Conservation (phyloP, 2,329 filamentous ascomycete species). For the Stagonosporopsis chrysanthemi region DNA sequence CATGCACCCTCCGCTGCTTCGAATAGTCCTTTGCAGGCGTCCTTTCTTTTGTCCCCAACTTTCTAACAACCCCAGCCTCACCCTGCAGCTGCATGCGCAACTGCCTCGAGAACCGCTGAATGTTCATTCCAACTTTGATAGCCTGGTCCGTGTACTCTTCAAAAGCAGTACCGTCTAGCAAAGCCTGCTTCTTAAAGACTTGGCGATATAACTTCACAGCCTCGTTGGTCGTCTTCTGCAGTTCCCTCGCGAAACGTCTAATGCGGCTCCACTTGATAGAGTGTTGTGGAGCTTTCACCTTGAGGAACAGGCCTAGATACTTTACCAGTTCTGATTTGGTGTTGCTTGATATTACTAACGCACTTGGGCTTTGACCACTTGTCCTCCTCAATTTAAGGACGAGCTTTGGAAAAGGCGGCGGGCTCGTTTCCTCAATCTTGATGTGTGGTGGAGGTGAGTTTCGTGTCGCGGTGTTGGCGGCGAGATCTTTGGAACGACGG, state of each 20-base stretch:
- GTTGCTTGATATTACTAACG: background rate
- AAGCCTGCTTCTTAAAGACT: background rate
- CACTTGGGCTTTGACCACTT: background rate
- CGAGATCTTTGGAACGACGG: no score
- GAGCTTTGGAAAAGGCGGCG: background rate
- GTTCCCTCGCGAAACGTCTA: background rate
- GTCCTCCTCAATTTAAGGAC: background rate
- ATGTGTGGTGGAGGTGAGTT: no score
- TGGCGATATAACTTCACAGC: background rate
- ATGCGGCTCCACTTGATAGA: background rate
- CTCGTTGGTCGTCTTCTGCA: background rate
- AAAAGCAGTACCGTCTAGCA: background rate
- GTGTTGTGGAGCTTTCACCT: background rate
- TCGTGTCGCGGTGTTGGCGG: no score
- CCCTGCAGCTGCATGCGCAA: background rate
- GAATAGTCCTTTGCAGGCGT: background rate
- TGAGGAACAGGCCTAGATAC: background rate
- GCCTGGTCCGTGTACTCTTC: background rate
- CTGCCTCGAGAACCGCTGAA: background rate
- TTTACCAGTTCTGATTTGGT: background rate
- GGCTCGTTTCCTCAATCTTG: no score
- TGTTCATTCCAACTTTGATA: background rate
- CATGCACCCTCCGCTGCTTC: background rate
- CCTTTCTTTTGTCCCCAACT: no score
- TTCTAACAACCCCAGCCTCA: background rate